Base-by-base conservation (phyloP, 2,329 filamentous ascomycete species). In the Anthostomella pinea region DNA sequence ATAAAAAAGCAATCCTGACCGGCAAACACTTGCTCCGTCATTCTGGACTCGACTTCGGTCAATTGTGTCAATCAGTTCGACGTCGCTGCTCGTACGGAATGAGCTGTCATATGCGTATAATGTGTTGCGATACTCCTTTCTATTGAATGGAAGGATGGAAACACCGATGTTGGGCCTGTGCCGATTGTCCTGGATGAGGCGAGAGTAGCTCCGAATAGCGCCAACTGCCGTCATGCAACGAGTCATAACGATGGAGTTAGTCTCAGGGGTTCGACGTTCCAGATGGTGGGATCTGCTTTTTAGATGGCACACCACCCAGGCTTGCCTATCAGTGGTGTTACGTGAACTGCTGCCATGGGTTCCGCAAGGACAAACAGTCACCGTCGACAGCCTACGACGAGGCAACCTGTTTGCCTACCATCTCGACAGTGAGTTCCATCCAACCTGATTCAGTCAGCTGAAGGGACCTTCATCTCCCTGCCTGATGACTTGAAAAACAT, bases 181-280 rank as follows among this genome's bases (percentile, higher is more conserved):
- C n/a, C n/a, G n/a, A n/a, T n/a, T n/a, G n/a, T 37, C 29, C 38
- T 13, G 30, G 35, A 18, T 45, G 41, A 45, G 30, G 36, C 26
- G 36, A 45, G 24, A 45, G 43, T 46, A 39, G 38, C 45, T 41
- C 41, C 38, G 45, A 49, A 39, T 49, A 44, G 38, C 43, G 35
- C 36, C 20, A 46, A 41, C 25, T 42, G 33, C 35, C 39, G 40
- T 43, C 39, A 47, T 38, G 44, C 28, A 37, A 23, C 13, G 43
- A 49, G 48, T 45, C 51, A 51, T 46, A 46, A 31, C 35, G 27
- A 38, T 41, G 36, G 39, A 40, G 39, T 43, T 48, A 46, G 45
- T 42, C 30, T 45, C 47, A 50, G 47, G 45, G 47, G 47, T 25
- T 22, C 15, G 18, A n/a, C n/a, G n/a, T n/a, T n/a, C n/a, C n/a